Evolutionary conservation across 441 rosid species (phyloP), one percentile per base, ranked within the genome.

Genomic region (Corymbia citriodora): DNA sequence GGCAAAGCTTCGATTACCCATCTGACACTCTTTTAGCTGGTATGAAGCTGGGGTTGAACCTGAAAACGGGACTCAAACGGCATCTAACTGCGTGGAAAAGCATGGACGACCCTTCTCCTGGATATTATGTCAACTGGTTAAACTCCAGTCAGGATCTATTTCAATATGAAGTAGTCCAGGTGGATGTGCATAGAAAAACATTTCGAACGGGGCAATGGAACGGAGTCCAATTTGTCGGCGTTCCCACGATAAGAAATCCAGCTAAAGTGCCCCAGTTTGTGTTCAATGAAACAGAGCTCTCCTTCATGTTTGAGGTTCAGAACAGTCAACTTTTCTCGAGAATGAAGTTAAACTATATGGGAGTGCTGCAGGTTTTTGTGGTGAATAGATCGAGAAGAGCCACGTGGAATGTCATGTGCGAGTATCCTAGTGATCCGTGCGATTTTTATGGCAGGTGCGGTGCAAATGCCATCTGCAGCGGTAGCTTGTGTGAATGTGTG

Each of bases 1-100:
- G 88, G 88, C 88, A 89, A 87, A 89, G 82, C 63, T 63, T 89
- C 23, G 85, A 85, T 86, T 31, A 59, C 55, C 90, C 40, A 19
- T 48, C 52, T 7, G 88, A 85, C 82, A 89, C 85, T 7, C 40
- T 50, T 48, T 68, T 89, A 8, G 29, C 33, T 0, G 90, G 88
- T 11, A 89, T 89, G 90, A 89, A 89, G 53, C 19, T 85, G 31
- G 90, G 61, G 83, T 70, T 33, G 45, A 33, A 70, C 36, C 7
- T 70, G 79, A 33, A 70, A 70, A 70, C 45, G 18, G 79, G 79
- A 15, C 21, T 17, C 45, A 45, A 33, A 17, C 11, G 45, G 25
- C 45, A 1, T 70, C 79, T 33, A 7, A 70, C 79, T 70, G 45
- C 45, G 3, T 70, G 79, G 40, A 70, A 70, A 70, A 70, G 79